Evolutionary conservation across 1,284 basidiomycete species (phyloP), one percentile per base, ranked within the genome.

Genomic region (Volvariella volvacea): DNA sequence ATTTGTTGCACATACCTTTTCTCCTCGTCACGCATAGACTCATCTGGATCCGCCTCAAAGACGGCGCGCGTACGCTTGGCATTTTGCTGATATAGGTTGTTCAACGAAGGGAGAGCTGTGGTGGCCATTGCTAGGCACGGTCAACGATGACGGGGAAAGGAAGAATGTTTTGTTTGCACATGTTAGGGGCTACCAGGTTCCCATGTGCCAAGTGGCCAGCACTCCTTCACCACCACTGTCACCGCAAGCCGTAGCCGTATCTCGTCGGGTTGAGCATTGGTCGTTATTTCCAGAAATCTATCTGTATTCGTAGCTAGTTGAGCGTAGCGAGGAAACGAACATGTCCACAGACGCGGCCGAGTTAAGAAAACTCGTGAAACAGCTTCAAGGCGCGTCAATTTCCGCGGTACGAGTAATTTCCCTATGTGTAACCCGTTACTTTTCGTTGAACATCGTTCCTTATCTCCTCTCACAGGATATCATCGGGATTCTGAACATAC

Each of bases 331-430:
- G 51, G 53, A 55, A 60, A 58, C 50, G 46, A 48, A 50, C 50
- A 68, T 70, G 66, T 65, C 68, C 55, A 68, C 71, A 49, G 59
- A 65, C 46, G 65, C 68, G 54, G 66, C 67, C 59, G 85, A 89
- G 66, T 72, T 90, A 66, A 88, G 80, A 73, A 80, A 78, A 63
- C 77, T 86, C 64, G 84, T 85, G 45, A 88, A 87, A 71, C 74
- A 81, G 65, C 70, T 90, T 52, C 83, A 87, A 66, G 73, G 64
- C 57, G 70, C 80, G 50, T 66, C 74, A 49, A 70, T 66, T 39
- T 71, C 74, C 46, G 65, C 78, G 79, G 87, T 87, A 67, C 62
- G 83, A 67, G 22, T 57, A 44, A 54, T 62, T 59, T 55, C 51
- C 55, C 55, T 62, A 61, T 60, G 57, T 59, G 56, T 56, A 65